Evolutionary conservation across 2,329 filamentous ascomycete species (phyloP).

Genomic region (Coleophoma crateriformis): DNA sequence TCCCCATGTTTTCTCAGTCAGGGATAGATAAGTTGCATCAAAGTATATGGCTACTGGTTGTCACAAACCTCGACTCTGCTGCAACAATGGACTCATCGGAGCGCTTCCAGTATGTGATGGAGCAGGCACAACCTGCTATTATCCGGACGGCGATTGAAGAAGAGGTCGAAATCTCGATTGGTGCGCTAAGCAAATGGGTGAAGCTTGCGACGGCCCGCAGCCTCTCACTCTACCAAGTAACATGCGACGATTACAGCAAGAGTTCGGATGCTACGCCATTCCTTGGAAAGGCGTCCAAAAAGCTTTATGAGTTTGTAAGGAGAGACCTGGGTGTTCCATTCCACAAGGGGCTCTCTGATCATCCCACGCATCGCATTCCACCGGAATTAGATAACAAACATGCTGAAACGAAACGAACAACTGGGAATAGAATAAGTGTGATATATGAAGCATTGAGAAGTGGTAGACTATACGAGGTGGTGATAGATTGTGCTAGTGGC

Average conservation of each 20-base stretch:
- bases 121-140: not conserved
- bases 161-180: not conserved
- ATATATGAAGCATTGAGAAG: conserved; percentile 17
- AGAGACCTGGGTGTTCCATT: conserved; percentile 25
- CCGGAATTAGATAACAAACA: not conserved
- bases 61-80: not conserved
- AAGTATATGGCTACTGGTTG: not conserved
- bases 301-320: conserved; percentile 30
- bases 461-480: not conserved
- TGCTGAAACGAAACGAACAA: conserved; percentile 8
- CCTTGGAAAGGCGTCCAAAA: conserved; percentile 25
- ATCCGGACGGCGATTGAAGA: not conserved
- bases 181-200: not conserved
- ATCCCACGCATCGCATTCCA: conserved; percentile 8
- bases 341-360: conserved; percentile 14
- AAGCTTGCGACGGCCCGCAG: not conserved
- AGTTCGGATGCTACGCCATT: conserved; percentile 9
- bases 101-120: not conserved
- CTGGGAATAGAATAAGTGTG: conserved; percentile 13
- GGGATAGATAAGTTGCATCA: not conserved
- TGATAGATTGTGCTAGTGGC: too few species aligned
- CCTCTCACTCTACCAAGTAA: not conserved
- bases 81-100: not conserved
- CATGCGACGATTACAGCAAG: conserved; percentile 6
- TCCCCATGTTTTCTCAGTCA: conserved; percentile 1